Conservation (phyloP, 2,329 filamentous ascomycete genomes). For the Arthrobotrys sinensis region DNA sequence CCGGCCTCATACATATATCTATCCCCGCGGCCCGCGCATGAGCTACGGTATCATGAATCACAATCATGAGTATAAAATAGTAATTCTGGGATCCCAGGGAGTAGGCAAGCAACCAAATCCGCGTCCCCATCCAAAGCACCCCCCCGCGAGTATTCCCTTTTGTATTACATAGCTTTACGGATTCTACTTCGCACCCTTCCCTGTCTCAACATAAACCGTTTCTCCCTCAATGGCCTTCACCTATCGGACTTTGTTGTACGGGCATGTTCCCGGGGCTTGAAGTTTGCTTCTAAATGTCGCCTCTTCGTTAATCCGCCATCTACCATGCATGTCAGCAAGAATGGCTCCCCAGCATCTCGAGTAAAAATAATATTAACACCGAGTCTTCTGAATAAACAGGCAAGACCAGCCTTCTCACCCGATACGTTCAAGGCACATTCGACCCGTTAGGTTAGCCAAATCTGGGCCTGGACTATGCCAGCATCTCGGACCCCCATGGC, state of each 20-base stretch:
- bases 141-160: not conserved
- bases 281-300: not conserved
- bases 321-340: not conserved
- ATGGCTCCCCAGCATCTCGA: no score
- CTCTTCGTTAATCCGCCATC: not conserved
- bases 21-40: conserved; percentile 27
- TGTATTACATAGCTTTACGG: not conserved
- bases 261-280: not conserved
- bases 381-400: conserved; percentile 28
- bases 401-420: conserved; percentile 60
- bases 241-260: not conserved
- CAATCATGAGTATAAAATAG: conserved; percentile 61
- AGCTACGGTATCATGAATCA: conserved; percentile 51
- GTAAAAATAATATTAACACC: not conserved
- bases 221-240: not conserved
- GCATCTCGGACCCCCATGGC: conserved; percentile 15
- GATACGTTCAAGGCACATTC: conserved; percentile 65
- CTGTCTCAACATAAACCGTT: not conserved
- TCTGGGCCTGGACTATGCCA: conserved; percentile 20
- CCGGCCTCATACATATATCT: conserved; percentile 11
- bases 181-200: not conserved
- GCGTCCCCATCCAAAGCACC: not conserved
- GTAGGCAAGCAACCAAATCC: conserved; percentile 58
- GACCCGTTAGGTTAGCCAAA: conserved; percentile 62
- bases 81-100: conserved; percentile 61